phyloP scores from a whole-genome alignment of 2,329 filamentous ascomycete genomes.

The Camillea tinctor region DNA sequence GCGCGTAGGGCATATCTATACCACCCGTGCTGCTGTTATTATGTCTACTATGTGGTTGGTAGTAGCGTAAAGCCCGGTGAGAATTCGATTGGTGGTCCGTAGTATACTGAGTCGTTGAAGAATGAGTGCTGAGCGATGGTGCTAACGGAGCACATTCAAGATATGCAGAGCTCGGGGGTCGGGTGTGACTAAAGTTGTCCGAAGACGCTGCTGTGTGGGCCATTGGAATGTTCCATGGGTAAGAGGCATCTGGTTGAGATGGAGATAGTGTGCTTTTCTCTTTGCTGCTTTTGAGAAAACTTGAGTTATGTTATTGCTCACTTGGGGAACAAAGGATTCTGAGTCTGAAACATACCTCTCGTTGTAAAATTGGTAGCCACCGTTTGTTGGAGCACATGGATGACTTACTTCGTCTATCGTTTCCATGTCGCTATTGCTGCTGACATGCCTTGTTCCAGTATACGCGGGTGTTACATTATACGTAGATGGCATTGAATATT shows the following conservation, averaged over 20 bases:
- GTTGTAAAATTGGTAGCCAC: background rate
- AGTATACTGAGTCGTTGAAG: background rate
- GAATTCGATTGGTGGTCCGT: background rate
- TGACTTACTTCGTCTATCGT: slow-evolving; percentile 10
- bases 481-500: background rate
- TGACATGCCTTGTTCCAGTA: background rate
- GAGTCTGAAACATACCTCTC: background rate
- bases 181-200: slow-evolving; percentile 1
- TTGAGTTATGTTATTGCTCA: background rate
- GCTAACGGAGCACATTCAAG: slow-evolving; percentile 8
- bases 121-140: slow-evolving; percentile 4
- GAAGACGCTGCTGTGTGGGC: slow-evolving; percentile 2
- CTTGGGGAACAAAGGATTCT: background rate
- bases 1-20: background rate
- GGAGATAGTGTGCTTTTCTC: background rate
- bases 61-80: background rate
- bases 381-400: slow-evolving; percentile 3
- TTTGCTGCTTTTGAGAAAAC: background rate
- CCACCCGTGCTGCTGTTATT: background rate
- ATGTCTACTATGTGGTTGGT: background rate
- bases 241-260: background rate
- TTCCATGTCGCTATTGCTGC: slow-evolving; percentile 7
- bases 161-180: background rate
- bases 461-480: slow-evolving; percentile 2
- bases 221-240: background rate